Evolutionary conservation across 495 filamentous ascomycete genomes (phyloP), one percentile per base, ranked within the genome.

Genomic region (Penicillium cataractarum): DNA sequence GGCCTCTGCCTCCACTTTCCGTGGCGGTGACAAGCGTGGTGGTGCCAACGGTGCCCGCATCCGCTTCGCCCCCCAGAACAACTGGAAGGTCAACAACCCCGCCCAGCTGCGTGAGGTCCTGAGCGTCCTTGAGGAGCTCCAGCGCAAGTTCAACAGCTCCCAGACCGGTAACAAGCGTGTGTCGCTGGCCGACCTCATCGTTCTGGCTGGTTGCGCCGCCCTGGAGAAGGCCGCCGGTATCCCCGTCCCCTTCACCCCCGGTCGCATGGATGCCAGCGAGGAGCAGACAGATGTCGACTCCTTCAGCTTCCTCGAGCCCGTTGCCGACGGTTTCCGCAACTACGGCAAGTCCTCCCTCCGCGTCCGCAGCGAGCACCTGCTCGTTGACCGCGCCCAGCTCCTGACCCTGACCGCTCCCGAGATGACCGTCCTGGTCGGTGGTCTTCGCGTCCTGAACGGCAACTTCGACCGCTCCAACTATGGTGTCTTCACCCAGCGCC

Each of bases 41-140:
- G 89, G 89, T 63, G 89, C 88, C 74, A 90, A 90, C 63, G 89
- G 89, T 59, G 88, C 86, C 6, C 89, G 87, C 66, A 88, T 91
- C 67, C 87, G 88, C 37, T 85, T 91, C n/a, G 78, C 79, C 21
- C 89, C 89, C 19, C 85, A 88, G 75, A 85, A 83, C 54, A 76
- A 85, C 65, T 91, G 89, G 89, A 71, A 83, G 65, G 83, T 87
- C 62, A 91, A 90, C 81, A 85, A 87, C 73, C 86, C 87, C 33
- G 61, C 80, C 0, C 81, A 86, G 72, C 74, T 90, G 46, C 73
- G 65, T 29, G 76, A 87, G 72, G 83, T 87, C 12, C 76, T 91
- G 33, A 63, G 60, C 24, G 80, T 81, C 0, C 79, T 91, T 46
- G 88, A 89, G 69, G 68, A 68, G 22, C 76, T 91, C 42, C 88